phyloP scores from a whole-genome alignment of 257 asterid genomes.

The Nicotiana undulata region DNA sequence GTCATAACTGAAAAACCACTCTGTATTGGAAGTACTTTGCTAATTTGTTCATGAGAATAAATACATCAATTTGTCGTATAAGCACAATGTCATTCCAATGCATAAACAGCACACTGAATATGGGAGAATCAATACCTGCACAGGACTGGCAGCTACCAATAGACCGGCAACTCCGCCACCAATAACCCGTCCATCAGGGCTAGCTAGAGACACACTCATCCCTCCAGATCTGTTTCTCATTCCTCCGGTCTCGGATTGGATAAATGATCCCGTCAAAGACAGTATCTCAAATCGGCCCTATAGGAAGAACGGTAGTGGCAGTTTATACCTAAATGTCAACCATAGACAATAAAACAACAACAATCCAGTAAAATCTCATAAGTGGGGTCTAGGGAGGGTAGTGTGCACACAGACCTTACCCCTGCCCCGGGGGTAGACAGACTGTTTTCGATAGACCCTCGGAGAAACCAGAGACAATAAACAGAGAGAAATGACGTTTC shows the following conservation, averaged over 20 bases:
- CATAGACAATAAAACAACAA: not conserved
- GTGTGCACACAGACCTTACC: too few relatives aligned
- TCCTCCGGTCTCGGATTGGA: conserved; percentile 77
- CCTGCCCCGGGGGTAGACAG: too few relatives aligned
- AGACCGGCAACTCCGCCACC: conserved; percentile 89
- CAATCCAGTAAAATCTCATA: too few relatives aligned
- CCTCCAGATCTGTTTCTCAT: conserved; percentile 81
- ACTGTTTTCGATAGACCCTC: too few relatives aligned
- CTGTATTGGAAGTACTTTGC: not conserved
- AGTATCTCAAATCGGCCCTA: conserved; percentile 88
- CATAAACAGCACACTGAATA: not conserved
- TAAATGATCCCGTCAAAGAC: conserved; percentile 69
- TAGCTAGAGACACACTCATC: conserved; percentile 78
- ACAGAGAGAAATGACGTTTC: not conserved
- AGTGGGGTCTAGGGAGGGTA: too few relatives aligned
- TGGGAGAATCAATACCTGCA: conserved; percentile 41
- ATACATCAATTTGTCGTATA: not conserved
- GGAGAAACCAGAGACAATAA: not conserved
- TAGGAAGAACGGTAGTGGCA: not conserved
- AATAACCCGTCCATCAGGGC: conserved; percentile 81
- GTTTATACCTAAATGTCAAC: not conserved
- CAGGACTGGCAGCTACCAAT: conserved; percentile 80
- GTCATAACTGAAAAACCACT: not conserved
- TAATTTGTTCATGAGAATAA: not conserved
- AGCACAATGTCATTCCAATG: not conserved